Base-by-base conservation (phyloP, 1,284 basidiomycete genomes). In the Ustilago bromivora region DNA sequence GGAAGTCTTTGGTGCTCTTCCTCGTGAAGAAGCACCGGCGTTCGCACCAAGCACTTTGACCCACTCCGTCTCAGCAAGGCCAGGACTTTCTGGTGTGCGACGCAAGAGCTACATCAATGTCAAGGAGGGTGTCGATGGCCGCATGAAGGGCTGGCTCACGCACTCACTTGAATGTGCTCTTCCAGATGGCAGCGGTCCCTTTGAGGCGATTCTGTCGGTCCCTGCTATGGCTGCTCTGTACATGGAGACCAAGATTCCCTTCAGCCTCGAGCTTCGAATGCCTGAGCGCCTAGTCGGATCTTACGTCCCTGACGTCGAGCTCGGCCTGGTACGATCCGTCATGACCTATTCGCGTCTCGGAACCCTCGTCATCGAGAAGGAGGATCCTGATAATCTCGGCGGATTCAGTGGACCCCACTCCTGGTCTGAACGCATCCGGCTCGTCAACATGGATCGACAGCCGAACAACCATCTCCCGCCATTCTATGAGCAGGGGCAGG, bases 71-170 rank as follows among this genome's bases (percentile, higher is more conserved):
- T 53, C 69, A 1, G 8, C 62, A 6, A 61, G 69, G 31, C 74
- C 66, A 0, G 46, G 53, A 13, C 53, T 65, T 4, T 35, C 76
- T 7, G 56, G 62, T 7, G 53, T 23, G 31, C 66, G 64, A 52
- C 75, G 75, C 53, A 73, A 70, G 61, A 74, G 71, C 63, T 74
- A 67, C 58, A 73, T 78, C 68, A 78, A 74, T n/a, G 71, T 78
- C 65, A 74, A 74, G 41, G 71, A 74, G 43, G 71, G 76, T 32
- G 63, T 78, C n/a, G 76, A 78, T 57, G 76, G 76, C 3, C 71
- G 76, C 23, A 65, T 78, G 65, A 78, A 74, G 47, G 76, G 76
- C 41, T 78, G 76, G 76, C 57, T 78, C 19, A 78, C 76, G 3
- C 76, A 78, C 61, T 68, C 71, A 43, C 59, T 74, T 47, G 71